These are phyloP conservation scores for Jaltomata sinuosa DNA, from an alignment of 257 asterid species.

Conservation along the genomic window DNA sequence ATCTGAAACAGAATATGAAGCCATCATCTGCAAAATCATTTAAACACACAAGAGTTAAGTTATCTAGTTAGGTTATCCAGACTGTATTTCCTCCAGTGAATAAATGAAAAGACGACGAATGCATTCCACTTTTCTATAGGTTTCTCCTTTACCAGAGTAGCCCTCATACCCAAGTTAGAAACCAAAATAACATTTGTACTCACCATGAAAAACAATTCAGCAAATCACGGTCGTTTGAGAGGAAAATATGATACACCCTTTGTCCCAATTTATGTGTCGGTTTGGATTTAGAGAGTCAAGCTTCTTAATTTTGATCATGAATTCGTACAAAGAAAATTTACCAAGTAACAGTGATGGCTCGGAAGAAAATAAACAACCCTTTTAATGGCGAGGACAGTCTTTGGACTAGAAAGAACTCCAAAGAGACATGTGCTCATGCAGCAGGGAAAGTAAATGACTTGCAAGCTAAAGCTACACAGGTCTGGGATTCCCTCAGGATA, in stretches of 20 bases:
- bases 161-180: neutral
- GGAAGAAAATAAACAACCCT: neutral
- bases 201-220: neutral
- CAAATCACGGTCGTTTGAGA: neutral
- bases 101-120: neutral
- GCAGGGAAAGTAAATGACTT: neutral
- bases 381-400: neutral
- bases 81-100: neutral
- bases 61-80: neutral
- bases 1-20: constrained; percentile 99
- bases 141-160: neutral
- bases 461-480: neutral
- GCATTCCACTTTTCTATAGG: neutral
- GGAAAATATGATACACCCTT: neutral
- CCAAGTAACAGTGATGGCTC: neutral
- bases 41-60: neutral
- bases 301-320: neutral
- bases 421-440: neutral
- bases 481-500: neutral
- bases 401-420: neutral
- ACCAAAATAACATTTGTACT: neutral
- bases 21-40: constrained; percentile 74
- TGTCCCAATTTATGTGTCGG: neutral
- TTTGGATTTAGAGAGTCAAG: neutral
- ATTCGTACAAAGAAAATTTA: neutral